Percentiles rank a stretch among this genome's conserved stretches.
Conservation (phyloP, 164 flowering plant species). For the Macadamia integrifolia region DNA sequence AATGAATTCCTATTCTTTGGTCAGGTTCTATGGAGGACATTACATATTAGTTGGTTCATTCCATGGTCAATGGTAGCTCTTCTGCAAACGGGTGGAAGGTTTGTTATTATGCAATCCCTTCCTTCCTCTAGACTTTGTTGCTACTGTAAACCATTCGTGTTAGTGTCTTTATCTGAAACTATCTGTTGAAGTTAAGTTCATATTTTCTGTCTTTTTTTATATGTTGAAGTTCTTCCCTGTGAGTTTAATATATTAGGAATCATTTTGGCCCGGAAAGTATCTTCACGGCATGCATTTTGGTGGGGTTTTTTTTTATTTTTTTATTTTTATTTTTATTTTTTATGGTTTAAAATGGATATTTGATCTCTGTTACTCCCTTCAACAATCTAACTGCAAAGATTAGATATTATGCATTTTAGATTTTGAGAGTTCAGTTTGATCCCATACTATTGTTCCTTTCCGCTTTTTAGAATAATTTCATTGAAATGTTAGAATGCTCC, state of each 20-base stretch:
- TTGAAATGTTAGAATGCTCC: too few species aligned
- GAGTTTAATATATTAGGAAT: not conserved
- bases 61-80: slow-evolving; percentile 8
- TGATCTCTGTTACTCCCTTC: not conserved
- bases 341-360: too few species aligned
- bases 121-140: not conserved
- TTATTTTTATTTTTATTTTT: too few species aligned
- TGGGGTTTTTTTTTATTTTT: too few species aligned
- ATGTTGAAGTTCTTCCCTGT: not conserved
- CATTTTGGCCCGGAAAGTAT: not conserved
- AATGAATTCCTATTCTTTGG: slow-evolving; percentile 8
- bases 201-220: too few species aligned
- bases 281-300: not conserved
- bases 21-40: slow-evolving; percentile 13
- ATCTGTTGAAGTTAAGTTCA: too few species aligned
- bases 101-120: not conserved
- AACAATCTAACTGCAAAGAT: not conserved
- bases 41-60: slow-evolving; percentile 5
- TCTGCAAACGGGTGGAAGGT: slow-evolving; percentile 18
- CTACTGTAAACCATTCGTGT: not conserved
- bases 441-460: not conserved
- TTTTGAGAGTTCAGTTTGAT: not conserved
- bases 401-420: not conserved
- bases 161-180: not conserved
- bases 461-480: not conserved